Conservation (phyloP, 2,329 filamentous ascomycete genomes). For the Colletotrichum camelliae region DNA sequence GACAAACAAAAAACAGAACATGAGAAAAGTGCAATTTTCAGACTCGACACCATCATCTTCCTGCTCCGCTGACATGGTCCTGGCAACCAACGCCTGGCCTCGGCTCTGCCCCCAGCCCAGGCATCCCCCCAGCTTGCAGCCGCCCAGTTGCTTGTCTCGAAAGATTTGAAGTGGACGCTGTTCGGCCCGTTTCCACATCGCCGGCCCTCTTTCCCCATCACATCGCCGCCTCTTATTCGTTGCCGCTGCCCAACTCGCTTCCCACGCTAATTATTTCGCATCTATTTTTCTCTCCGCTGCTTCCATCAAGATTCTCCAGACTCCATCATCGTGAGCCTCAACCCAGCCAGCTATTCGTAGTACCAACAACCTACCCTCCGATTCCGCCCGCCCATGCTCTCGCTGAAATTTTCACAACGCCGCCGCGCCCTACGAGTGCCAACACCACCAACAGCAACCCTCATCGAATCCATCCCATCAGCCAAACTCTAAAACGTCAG, state of each 20-base stretch:
- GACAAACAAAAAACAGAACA: not conserved
- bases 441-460: not conserved
- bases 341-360: too few relatives aligned
- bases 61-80: not conserved
- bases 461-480: not conserved
- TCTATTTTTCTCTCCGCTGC: not conserved
- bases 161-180: not conserved
- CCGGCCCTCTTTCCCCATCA: not conserved
- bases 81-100: not conserved
- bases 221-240: not conserved
- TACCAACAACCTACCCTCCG: not conserved
- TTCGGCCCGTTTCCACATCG: slow-evolving; percentile 16
- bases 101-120: not conserved
- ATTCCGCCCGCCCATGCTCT: not conserved
- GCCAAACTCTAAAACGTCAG: not conserved
- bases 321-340: not conserved
- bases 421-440: not conserved
- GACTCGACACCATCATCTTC: not conserved
- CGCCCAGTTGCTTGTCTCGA: not conserved
- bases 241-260: not conserved
- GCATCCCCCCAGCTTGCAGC: not conserved
- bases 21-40: not conserved
- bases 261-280: slow-evolving; percentile 11
- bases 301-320: not conserved
- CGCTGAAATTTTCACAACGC: not conserved